A percentile compares a stretch with the other conserved stretches of the same genome.
These are phyloP conservation scores for Emergomyces africanus DNA, from an alignment of 2,329 filamentous ascomycete species.

Conservation along the genomic window DNA sequence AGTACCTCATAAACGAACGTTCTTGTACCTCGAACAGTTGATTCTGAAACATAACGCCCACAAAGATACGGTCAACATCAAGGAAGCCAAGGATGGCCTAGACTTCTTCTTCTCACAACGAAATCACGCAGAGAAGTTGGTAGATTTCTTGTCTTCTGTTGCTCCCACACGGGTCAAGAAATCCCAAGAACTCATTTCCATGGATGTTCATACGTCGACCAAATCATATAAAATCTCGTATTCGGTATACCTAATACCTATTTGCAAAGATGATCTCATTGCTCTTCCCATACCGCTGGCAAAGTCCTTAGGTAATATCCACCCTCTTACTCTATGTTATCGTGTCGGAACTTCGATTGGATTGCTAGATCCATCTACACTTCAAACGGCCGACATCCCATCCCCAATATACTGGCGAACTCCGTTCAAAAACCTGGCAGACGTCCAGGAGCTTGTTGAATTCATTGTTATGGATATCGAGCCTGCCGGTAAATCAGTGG, in stretches of 20 bases:
- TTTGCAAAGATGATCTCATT: constrained; percentile 97
- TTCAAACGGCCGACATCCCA: constrained; percentile 79
- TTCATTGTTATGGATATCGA: constrained; percentile 96
- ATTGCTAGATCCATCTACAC: constrained; percentile 76
- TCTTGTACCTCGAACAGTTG: constrained; percentile 77
- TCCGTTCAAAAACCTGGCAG: constrained; percentile 72
- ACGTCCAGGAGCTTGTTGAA: constrained; percentile 73
- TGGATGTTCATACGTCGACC: constrained; percentile 79
- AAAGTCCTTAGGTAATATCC: constrained; percentile 76
- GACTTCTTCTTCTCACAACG: constrained; percentile 88
- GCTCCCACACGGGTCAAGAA: constrained; percentile 68
- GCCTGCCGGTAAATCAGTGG: constrained; percentile 57
- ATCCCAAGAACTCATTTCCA: constrained; percentile 84
- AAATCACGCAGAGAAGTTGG: constrained; percentile 85
- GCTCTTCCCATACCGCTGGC: constrained; percentile 81
- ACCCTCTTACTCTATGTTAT: constrained; percentile 73
- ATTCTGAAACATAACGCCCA: constrained; percentile 91
- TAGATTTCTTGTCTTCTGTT: constrained; percentile 78
- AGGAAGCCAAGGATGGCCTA: constrained; percentile 87
- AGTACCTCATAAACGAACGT: constrained; percentile 85
- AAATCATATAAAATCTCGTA: constrained; percentile 94
- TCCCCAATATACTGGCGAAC: constrained; percentile 78
- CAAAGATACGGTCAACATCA: constrained; percentile 93
- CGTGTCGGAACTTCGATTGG: constrained; percentile 82
- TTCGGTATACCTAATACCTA: constrained; percentile 77